phyloP scores from a whole-genome alignment of 2,329 filamentous ascomycete genomes.

The Paecilomyces variotii region DNA sequence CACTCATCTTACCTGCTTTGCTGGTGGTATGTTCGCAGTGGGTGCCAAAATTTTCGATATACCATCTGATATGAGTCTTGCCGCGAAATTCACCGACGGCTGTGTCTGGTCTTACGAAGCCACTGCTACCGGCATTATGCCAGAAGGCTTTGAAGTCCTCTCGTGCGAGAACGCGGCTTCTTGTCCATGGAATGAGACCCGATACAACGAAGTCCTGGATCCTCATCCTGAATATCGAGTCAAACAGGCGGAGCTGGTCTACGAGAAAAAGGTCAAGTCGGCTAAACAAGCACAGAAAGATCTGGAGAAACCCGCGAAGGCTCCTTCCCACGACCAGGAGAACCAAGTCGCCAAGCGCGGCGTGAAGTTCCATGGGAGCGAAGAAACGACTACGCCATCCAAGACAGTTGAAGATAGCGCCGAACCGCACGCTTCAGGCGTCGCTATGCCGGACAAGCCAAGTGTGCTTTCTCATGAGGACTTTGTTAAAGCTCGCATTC shows the following conservation, averaged over 20 bases:
- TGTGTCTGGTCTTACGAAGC: slow-evolving; percentile 57
- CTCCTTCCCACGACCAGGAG: background rate
- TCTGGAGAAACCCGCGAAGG: background rate
- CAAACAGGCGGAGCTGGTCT: slow-evolving; percentile 15
- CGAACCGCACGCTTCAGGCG: background rate
- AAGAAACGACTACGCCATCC: slow-evolving; percentile 4
- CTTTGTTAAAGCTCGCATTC: slow-evolving; percentile 30
- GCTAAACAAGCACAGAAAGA: background rate
- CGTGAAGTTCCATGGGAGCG: background rate
- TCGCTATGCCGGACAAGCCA: slow-evolving; percentile 9
- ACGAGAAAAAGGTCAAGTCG: slow-evolving; percentile 10
- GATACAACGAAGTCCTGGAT: slow-evolving; percentile 40
- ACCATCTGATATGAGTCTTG: slow-evolving; percentile 48
- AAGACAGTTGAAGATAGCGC: slow-evolving; percentile 1
- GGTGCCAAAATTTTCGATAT: slow-evolving; percentile 51
- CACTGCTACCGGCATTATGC: slow-evolving; percentile 53
- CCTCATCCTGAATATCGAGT: slow-evolving; percentile 22
- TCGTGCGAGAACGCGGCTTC: slow-evolving; percentile 37
- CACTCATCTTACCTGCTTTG: slow-evolving; percentile 53
- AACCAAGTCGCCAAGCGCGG: background rate
- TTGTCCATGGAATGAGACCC: slow-evolving; percentile 48
- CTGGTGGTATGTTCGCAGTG: slow-evolving; percentile 55
- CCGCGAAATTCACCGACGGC: slow-evolving; percentile 49
- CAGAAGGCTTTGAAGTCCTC: slow-evolving; percentile 48
- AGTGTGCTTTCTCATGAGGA: slow-evolving; percentile 30